Evolutionary conservation across 116 monocot genomes (phyloP), one percentile per base, ranked within the genome.

Genomic region (Posidonia oceanica): DNA sequence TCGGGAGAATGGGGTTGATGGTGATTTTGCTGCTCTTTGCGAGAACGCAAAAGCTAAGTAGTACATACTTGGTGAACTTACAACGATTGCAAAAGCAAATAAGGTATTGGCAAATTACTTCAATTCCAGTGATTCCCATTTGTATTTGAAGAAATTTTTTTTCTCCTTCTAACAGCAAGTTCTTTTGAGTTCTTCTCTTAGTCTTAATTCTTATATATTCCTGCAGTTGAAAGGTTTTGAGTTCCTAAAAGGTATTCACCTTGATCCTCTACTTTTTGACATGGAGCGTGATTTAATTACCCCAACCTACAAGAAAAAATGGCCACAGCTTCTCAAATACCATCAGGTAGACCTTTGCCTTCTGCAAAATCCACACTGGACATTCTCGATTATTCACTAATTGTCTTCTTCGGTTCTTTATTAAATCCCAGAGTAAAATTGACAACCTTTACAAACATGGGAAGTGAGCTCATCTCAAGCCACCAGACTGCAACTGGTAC

Each of bases 201-300:
- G 36, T 14, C 36, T 13, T 1, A 39, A 23, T 70, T 22, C 52
- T 12, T n/a, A 18, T 5, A 4, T 3, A 14, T 63, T 64, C 14
- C 54, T 66, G 48, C 84, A 96, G 95, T 69, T 96, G 12, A 96
- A 88, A 81, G 95, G 91, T 48, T 96, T 96, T 72, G 91, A 96
- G 76, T 75, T 91, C 69, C 77, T 96, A 76, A 91, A 85, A 80
- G 86, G 79, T 67, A 58, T 96, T 67, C 88, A 96, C 67, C 88
- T 96, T 52, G 95, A 96, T 52, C 91, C 91, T 13, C 69, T 76
- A 22, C 88, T 86, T 53, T 96, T 96, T 78, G 91, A 91, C 78
- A 84, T 96, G 83, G 95, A 91, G 38, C 86, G 91, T 44, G 95
- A 96, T 75, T 73, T 96, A 59, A 84, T 96, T 44, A 96, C 95